Conservation (phyloP, 495 filamentous ascomycete genomes). For the Cercophora newfieldiana region DNA sequence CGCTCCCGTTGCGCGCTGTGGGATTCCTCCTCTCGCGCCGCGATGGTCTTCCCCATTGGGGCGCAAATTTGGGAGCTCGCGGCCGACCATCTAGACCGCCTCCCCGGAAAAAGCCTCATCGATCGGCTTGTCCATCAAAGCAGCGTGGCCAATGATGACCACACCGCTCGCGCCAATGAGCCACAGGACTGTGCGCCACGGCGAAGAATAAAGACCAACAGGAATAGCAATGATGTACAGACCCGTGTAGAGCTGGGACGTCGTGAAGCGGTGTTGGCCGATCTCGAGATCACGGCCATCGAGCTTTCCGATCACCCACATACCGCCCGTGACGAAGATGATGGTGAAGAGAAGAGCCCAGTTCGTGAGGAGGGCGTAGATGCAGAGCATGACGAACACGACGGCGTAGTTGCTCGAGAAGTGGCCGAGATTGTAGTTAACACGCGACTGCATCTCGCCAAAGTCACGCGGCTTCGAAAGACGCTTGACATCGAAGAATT, state of each 20-base stretch:
- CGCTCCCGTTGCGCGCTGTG: constrained; percentile 59
- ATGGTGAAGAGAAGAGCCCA: constrained; percentile 84
- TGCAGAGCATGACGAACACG: constrained; percentile 88
- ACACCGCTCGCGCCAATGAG: constrained; percentile 91
- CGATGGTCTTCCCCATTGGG: constrained; percentile 98
- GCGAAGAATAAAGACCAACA: constrained; percentile 78
- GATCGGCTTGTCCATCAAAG: constrained; percentile 97
- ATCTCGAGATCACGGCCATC: constrained; percentile 84
- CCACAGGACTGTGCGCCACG: constrained; percentile 82
- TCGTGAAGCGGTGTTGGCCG: constrained; percentile 75
- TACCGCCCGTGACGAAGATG: constrained; percentile 75
- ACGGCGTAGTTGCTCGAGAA: constrained; percentile 98
- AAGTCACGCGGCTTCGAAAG: constrained; percentile 92
- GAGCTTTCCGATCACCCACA: constrained; percentile 88
- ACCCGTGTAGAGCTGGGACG: constrained; percentile 93
- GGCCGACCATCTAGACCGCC: constrained; percentile 99
- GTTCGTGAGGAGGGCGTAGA: constrained; percentile 93
- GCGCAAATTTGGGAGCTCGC: constrained; percentile 95
- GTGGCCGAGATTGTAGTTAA: constrained; percentile 96
- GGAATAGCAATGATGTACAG: constrained; percentile 79
- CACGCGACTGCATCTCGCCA: constrained; percentile 83
- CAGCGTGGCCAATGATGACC: constrained; percentile 89
- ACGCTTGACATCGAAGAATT: constrained; percentile 95
- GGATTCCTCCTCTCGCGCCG: constrained; percentile 71
- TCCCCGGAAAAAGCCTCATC: constrained; percentile 99